phyloP scores from a whole-genome alignment of 768 basidiomycete genomes.

The Suillus weaverae region DNA sequence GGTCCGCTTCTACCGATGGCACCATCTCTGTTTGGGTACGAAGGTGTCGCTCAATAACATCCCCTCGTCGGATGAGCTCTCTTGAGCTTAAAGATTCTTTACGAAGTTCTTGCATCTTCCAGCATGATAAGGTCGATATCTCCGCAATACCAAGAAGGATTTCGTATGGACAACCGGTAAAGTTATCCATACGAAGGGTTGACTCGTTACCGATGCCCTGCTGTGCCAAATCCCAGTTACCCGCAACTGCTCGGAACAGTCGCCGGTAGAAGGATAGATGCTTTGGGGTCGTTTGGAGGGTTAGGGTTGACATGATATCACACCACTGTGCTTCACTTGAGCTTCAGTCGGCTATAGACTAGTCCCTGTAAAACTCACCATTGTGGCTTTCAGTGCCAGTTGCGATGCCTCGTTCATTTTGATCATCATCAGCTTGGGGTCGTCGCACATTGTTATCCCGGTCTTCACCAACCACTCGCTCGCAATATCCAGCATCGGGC shows the following conservation, averaged over 20 bases:
- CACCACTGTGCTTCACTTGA: constrained; percentile 55
- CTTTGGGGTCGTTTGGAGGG: constrained; percentile 60
- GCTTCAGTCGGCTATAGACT: neutral
- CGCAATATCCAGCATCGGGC: constrained; percentile 64
- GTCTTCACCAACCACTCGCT: constrained; percentile 76
- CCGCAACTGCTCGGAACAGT: constrained; percentile 54
- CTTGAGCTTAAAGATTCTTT: constrained; percentile 70
- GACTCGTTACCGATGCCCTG: constrained; percentile 36
- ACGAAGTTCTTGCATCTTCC: constrained; percentile 66
- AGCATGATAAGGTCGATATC: constrained; percentile 67
- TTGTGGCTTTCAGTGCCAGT: constrained; percentile 65
- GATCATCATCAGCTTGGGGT: constrained; percentile 59
- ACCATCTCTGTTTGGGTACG: constrained; percentile 42
- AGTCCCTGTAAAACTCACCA: constrained; percentile 50
- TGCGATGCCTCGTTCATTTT: constrained; percentile 54
- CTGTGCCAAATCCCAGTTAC: constrained; percentile 42
- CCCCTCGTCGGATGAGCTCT: constrained; percentile 73
- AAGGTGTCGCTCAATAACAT: constrained; percentile 67
- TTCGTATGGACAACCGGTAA: constrained; percentile 80
- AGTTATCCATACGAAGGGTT: constrained; percentile 60
- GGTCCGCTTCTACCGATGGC: constrained; percentile 30
- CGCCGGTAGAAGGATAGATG: constrained; percentile 67
- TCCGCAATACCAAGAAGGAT: constrained; percentile 76
- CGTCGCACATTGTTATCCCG: constrained; percentile 60
- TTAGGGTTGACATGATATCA: constrained; percentile 72